Evolutionary conservation across 805 yeast species (phyloP), one percentile per base, ranked within the genome.

Genomic region (Wickerhamomyces chaumierensis): DNA sequence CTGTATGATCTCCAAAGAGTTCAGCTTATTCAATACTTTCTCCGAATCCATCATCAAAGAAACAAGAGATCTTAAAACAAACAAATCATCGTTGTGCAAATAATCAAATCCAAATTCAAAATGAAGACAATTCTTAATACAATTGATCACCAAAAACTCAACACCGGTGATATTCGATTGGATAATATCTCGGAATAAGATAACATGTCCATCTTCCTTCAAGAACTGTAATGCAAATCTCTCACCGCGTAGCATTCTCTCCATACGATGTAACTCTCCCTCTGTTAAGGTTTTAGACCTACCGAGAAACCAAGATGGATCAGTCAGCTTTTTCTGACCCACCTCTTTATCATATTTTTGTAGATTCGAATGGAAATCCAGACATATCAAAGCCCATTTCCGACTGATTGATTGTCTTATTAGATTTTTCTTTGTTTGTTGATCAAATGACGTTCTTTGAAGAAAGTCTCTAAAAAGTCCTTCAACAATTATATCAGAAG

Each of bases 1-100:
- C 2, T 65, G 56, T 19, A 78, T 53, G 20, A 78, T 56, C 33
- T 77, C 81, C 0, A 79, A 71, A 1, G 73, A 71, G 7, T 73
- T 56, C 39, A 65, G 72, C 44, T 78, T 63, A 3, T 81, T 76
- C 12, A 64, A 51, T 5, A 74, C 51, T 37, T 77, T 59, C 1
- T 75, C 68, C 4, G 81, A 68, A 11, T 65, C 47, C n/a, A 77
- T 52, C 9, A 50, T 35, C 3, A 73, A 63, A 1, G 72, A 68
- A 0, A 72, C 55, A 3, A 74, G 61, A 15, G 71, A 68, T 2
- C 40, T 35, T 1, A 56, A 39, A 6, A 52, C 34, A 2, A 39
- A 36, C 14, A 49, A 43, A 18, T 51, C 44, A 25, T 57, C 57
- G 7, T 51, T 47, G 14, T n/a, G n/a, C n/a, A 51, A 38, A 19